Conservation (phyloP, 257 asterid species). For the Capsicum rhomboideum region DNA sequence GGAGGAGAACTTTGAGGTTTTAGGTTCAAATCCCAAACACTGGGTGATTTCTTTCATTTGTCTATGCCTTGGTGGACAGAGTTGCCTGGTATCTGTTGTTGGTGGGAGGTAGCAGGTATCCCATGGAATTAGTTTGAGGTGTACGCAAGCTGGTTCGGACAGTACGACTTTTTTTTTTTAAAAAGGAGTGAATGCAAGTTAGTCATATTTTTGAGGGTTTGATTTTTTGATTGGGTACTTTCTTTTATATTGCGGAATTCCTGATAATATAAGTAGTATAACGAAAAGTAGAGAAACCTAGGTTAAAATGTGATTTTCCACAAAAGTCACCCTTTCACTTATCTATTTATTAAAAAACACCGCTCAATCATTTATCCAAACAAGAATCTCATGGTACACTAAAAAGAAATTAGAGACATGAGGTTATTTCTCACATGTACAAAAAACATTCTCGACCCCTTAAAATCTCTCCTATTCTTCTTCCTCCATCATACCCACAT, state of each 20-base stretch:
- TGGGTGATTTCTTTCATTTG: background rate
- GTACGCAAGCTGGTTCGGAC: background rate
- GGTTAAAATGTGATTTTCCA: background rate
- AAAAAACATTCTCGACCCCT: no score
- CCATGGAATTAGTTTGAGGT: background rate
- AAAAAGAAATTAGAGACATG: no score
- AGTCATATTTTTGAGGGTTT: background rate
- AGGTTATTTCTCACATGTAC: no score
- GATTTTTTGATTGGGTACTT: background rate
- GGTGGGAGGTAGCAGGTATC: background rate
- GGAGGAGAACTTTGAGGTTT: background rate
- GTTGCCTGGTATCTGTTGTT: background rate
- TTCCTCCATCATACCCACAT: no score
- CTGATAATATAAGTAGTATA: background rate
- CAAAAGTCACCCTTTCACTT: background rate
- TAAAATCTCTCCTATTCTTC: no score
- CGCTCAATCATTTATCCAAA: no score
- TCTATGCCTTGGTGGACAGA: background rate
- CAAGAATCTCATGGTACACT: no score
- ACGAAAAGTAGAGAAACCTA: background rate
- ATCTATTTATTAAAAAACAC: background rate
- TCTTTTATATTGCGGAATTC: background rate
- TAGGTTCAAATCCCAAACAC: background rate
- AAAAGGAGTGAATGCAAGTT: no score
- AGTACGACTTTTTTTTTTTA: no score